Percentiles rank a stretch among this genome's conserved stretches.
These are phyloP conservation scores for Suhomyces sp. DNA, from an alignment of 805 yeast genomes.

Conservation along the genomic window DNA sequence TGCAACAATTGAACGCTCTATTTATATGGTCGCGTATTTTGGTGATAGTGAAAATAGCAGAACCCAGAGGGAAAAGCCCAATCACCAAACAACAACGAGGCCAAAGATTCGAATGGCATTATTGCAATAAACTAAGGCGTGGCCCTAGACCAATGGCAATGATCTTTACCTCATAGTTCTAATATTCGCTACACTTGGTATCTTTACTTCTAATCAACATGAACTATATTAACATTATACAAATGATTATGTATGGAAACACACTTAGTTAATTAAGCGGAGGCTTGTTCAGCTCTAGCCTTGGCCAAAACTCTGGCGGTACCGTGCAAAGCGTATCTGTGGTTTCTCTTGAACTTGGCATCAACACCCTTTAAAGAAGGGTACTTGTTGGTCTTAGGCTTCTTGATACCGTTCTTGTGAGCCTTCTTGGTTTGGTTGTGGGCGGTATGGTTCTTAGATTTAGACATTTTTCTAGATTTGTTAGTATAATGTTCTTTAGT, in stretches of 20 bases:
- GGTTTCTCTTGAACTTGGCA: constrained; percentile 99
- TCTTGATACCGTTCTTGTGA: constrained; percentile 99
- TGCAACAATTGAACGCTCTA: constrained; percentile 17
- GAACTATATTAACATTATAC: constrained; percentile 17
- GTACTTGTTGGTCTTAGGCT: constrained; percentile 97
- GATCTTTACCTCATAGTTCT: too few relatives aligned
- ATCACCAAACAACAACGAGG: neutral
- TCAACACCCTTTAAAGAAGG: constrained; percentile 99
- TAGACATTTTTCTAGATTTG: constrained; percentile 69
- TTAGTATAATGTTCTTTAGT: too few relatives aligned
- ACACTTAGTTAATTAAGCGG: constrained; percentile 28
- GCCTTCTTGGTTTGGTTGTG: constrained; percentile 99
- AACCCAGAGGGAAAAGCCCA: too few relatives aligned
- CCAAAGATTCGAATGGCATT: neutral
- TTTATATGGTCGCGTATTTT: constrained; percentile 10
- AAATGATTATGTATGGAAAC: constrained; percentile 8
- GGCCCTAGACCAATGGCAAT: too few relatives aligned
- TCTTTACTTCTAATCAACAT: too few relatives aligned
- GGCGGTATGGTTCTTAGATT: constrained; percentile 99
- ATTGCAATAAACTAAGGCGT: too few relatives aligned
- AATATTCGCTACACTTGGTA: too few relatives aligned
- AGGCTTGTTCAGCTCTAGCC: constrained; percentile 56
- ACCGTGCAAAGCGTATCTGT: constrained; percentile 98
- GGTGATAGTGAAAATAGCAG: neutral
- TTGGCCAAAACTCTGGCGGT: constrained; percentile 92